Evolutionary conservation across 75 land plant species (phyloP).

Genomic region (Pseudotsuga menziesii): DNA sequence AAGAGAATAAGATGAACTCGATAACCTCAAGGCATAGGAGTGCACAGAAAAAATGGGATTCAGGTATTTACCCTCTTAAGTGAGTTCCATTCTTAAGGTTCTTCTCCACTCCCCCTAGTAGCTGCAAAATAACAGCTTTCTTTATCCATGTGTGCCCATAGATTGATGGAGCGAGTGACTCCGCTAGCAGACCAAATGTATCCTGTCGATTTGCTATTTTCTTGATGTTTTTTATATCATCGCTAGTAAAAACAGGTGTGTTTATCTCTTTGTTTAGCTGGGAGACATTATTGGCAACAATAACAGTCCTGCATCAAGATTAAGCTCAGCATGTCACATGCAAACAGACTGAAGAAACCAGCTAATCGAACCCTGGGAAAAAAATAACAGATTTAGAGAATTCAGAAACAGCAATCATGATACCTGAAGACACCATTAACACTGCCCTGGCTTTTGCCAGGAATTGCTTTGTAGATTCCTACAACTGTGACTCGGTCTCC

Average conservation of each 20-base stretch:
- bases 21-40: background rate
- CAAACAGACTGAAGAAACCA: background rate
- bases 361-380: background rate
- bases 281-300: constrained; percentile 84
- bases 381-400: background rate
- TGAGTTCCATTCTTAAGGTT: constrained; percentile 95
- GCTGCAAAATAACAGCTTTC: constrained; percentile 90
- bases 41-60: background rate
- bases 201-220: constrained; percentile 74
- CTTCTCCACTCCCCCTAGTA: constrained; percentile 95
- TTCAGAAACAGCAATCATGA: background rate
- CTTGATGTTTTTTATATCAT: constrained; percentile 77
- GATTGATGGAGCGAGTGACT: constrained; percentile 98
- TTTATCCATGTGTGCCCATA: constrained; percentile 97
- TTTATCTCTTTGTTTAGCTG: constrained; percentile 92
- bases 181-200: constrained; percentile 79
- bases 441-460: constrained; percentile 94
- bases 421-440: constrained; percentile 98
- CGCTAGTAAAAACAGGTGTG: constrained; percentile 71
- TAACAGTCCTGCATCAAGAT: constrained; percentile 61
- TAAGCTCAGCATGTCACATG: background rate
- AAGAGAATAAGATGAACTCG: background rate
- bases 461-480: constrained; percentile 92
- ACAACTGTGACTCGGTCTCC: constrained; percentile 95
- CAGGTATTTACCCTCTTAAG: constrained; percentile 71